phyloP scores from a whole-genome alignment of 1,139 yeast genomes.

The Debaryomyces singareniensis region DNA sequence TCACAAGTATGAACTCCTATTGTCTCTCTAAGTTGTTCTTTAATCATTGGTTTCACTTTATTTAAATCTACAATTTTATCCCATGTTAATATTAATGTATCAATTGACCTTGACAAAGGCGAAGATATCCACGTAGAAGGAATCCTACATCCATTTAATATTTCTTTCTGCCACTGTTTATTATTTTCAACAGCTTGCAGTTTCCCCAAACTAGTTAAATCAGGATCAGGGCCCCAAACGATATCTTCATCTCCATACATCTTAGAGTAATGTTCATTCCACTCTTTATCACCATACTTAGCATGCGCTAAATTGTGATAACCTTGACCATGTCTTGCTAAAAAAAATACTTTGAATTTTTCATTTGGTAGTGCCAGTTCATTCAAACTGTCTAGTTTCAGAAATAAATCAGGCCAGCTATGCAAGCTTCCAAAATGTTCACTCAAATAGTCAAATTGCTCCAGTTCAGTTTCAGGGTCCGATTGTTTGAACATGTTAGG shows the following conservation, averaged over 20 bases:
- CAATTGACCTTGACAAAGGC: constrained; percentile 33
- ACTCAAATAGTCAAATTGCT: constrained; percentile 29
- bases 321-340: constrained; percentile 45
- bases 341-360: constrained; percentile 31
- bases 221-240: constrained; percentile 45
- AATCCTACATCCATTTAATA: constrained; percentile 14
- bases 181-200: constrained; percentile 31
- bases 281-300: constrained; percentile 34
- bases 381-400: constrained; percentile 24
- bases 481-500: constrained; percentile 36
- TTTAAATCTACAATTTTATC: constrained; percentile 21
- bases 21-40: constrained; percentile 39
- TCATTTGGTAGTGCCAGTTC: constrained; percentile 14
- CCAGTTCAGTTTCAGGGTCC: constrained; percentile 28
- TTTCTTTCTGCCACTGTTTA: constrained; percentile 18
- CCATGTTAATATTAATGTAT: constrained; percentile 31
- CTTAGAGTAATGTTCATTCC: constrained; percentile 41
- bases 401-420: constrained; percentile 26
- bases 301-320: constrained; percentile 39
- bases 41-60: constrained; percentile 24
- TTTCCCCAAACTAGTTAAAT: constrained; percentile 34
- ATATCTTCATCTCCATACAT: constrained; percentile 37
- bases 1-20: constrained; percentile 42
- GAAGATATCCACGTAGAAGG: constrained; percentile 30
- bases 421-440: constrained; percentile 33